phyloP scores from a whole-genome alignment of 2,329 filamentous ascomycete genomes.

The Simplicillium sp. region DNA sequence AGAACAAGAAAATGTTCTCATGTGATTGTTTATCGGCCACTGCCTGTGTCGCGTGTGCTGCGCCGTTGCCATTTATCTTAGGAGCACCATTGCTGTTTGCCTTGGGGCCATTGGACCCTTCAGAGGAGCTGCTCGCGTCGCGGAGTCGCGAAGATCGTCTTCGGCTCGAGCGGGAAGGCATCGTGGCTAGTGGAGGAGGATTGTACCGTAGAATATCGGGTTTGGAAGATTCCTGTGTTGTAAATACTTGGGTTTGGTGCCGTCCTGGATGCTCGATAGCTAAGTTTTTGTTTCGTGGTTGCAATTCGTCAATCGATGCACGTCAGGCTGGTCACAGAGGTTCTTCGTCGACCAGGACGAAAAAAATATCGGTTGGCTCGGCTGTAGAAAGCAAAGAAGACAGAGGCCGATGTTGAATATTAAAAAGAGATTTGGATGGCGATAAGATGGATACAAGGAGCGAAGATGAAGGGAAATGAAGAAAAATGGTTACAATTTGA shows the following conservation, averaged over 20 bases:
- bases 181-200: slow-evolving; percentile 11
- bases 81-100: slow-evolving; percentile 6
- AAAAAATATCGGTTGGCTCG: too few relatives aligned
- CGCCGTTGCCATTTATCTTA: slow-evolving; percentile 36
- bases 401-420: too few relatives aligned
- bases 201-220: neutral
- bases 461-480: too few relatives aligned
- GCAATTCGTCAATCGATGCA: too few relatives aligned
- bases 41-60: slow-evolving; percentile 25
- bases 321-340: too few relatives aligned
- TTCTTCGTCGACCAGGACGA: too few relatives aligned
- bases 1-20: slow-evolving; percentile 77
- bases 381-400: too few relatives aligned
- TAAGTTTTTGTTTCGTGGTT: too few relatives aligned
- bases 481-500: too few relatives aligned
- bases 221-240: neutral
- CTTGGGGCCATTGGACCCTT: slow-evolving; percentile 1
- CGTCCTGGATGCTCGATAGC: too few relatives aligned
- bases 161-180: slow-evolving; percentile 29
- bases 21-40: slow-evolving; percentile 22
- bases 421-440: too few relatives aligned
- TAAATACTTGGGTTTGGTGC: neutral
- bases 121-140: slow-evolving; percentile 4
- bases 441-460: too few relatives aligned
- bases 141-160: slow-evolving; percentile 25